These are phyloP conservation scores for Mucor mucedo DNA, from an alignment of 371 early-diverging fungal genomes.

Conservation along the genomic window DNA sequence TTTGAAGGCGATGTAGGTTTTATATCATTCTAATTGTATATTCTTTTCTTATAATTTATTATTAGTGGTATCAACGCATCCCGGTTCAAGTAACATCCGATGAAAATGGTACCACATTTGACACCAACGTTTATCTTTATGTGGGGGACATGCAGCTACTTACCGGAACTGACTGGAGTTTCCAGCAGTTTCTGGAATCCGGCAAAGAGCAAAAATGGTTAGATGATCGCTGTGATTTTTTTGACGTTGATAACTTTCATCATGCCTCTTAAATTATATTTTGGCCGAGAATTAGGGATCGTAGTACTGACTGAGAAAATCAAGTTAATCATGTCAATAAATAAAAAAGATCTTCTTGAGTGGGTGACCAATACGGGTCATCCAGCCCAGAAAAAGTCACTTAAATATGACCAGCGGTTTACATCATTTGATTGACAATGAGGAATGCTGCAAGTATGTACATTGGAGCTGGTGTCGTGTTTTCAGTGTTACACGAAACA, in stretches of 20 bases:
- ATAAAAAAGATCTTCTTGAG: too few species aligned
- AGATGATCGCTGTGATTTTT: constrained; percentile 33
- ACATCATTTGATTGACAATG: too few species aligned
- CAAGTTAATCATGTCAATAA: too few species aligned
- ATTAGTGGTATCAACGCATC: constrained; percentile 42
- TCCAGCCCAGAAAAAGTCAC: too few species aligned
- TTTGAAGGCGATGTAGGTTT: constrained; percentile 51
- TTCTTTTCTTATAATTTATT: background rate
- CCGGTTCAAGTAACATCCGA: constrained; percentile 23
- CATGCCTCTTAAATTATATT: too few species aligned
- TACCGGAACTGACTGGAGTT: constrained; percentile 39
- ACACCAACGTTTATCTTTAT: constrained; percentile 45
- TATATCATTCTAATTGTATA: background rate
- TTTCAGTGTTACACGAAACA: too few species aligned
- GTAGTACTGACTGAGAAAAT: too few species aligned
- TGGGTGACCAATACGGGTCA: too few species aligned
- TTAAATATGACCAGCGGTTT: too few species aligned
- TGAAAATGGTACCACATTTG: background rate
- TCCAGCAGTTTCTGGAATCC: constrained; percentile 19
- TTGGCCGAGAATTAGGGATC: too few species aligned
- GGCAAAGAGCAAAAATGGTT: constrained; percentile 34
- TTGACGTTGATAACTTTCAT: constrained; percentile 19
- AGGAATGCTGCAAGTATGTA: too few species aligned
- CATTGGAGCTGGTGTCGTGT: too few species aligned
- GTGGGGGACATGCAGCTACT: constrained; percentile 31